phyloP scores from a whole-genome alignment of 140 eudicot species.

The Artemisia princeps region DNA sequence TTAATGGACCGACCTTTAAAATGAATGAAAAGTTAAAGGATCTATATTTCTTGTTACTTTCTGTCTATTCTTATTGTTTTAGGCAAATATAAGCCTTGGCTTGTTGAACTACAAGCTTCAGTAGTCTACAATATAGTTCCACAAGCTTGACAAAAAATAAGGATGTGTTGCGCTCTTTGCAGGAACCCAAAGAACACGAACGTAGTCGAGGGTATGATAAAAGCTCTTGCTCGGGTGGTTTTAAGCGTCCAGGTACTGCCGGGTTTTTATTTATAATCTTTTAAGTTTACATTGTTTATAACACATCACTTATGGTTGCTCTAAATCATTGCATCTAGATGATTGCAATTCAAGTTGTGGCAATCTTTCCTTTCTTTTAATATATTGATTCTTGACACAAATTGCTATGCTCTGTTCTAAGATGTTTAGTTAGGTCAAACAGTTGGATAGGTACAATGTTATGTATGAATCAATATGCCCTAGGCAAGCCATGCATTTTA shows the following conservation, averaged over 20 bases:
- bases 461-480: no score
- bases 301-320: constrained; percentile 1
- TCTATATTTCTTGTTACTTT: not conserved
- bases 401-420: no score
- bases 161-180: constrained; percentile 20
- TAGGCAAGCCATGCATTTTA: not conserved
- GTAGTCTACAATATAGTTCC: not conserved
- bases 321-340: constrained; percentile 11
- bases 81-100: constrained; percentile 1
- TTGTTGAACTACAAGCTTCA: not conserved
- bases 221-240: constrained; percentile 95
- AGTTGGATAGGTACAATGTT: no score
- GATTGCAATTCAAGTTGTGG: constrained; percentile 8
- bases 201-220: constrained; percentile 89
- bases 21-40: not conserved
- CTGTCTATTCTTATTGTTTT: not conserved
- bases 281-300: not conserved
- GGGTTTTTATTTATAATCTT: not conserved
- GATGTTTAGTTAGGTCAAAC: no score
- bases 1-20: not conserved
- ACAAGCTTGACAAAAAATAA: constrained; percentile 3
- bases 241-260: constrained; percentile 69
- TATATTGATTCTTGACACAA: not conserved
- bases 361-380: not conserved
- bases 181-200: constrained; percentile 98